Evolutionary conservation across 2,329 filamentous ascomycete species (phyloP).

Genomic region (Scopulariopsis brevicaulis): DNA sequence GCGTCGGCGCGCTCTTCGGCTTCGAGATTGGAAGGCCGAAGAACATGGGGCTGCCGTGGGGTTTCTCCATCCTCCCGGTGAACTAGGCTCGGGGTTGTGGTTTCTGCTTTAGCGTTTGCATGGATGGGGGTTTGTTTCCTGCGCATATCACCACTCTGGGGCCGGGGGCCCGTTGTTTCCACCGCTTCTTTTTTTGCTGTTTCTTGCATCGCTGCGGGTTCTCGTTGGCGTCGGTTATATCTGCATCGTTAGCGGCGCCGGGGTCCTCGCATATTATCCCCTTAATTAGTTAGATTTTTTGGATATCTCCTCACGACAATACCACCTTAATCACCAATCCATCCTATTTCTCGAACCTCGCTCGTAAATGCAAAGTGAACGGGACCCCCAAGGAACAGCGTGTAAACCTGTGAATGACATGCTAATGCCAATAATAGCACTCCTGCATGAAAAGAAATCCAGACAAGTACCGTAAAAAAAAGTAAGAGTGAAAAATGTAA

Average conservation of each 20-base stretch:
- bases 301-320: not conserved
- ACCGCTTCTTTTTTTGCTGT: not conserved
- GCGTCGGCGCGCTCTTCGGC: not conserved
- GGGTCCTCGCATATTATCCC: not conserved
- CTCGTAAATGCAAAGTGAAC: not conserved
- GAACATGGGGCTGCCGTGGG: constrained; percentile 23
- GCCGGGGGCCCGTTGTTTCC: not conserved
- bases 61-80: constrained; percentile 23
- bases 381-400: not conserved
- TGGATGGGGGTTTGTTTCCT: not conserved
- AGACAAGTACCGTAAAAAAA: too few species aligned
- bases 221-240: not conserved
- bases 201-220: not conserved
- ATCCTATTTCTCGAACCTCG: not conserved
- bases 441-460: not conserved
- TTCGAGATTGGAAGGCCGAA: constrained; percentile 10
- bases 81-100: constrained; percentile 14
- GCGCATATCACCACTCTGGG: not conserved
- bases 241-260: not conserved
- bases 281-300: not conserved
- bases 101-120: not conserved
- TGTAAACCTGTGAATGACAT: too few species aligned
- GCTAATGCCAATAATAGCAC: not conserved
- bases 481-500: not conserved
- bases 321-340: not conserved